These are phyloP conservation scores for Fusarium sp. DNA, from an alignment of 2,329 filamentous ascomycete species.

Conservation along the genomic window DNA sequence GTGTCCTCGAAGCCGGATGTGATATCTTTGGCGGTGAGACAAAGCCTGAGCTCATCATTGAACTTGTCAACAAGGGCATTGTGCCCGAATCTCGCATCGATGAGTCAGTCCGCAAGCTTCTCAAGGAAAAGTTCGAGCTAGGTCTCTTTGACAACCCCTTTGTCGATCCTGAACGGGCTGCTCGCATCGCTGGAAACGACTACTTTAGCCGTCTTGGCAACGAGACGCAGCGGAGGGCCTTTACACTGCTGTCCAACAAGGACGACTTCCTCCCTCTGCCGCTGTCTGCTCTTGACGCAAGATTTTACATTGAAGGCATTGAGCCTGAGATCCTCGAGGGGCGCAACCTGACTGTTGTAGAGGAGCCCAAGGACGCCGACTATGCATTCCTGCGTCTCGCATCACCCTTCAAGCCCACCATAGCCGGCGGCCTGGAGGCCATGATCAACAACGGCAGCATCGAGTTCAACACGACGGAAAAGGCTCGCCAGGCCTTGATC, in stretches of 20 bases:
- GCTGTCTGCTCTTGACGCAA: conserved; percentile 10
- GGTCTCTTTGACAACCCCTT: conserved; percentile 63
- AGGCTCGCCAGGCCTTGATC: conserved; percentile 45
- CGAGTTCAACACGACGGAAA: conserved; percentile 49
- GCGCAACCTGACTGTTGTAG: conserved; percentile 47
- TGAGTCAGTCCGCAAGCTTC: conserved; percentile 55
- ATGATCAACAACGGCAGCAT: conserved; percentile 53
- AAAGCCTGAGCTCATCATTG: conserved; percentile 56
- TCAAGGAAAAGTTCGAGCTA: conserved; percentile 60
- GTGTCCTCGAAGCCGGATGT: conserved; percentile 59
- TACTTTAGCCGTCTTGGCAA: conserved; percentile 50
- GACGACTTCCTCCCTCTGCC: conserved; percentile 37
- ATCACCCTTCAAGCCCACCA: conserved; percentile 49
- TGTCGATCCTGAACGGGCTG: conserved; percentile 51
- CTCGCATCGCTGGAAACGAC: conserved; percentile 53
- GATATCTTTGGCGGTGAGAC: conserved; percentile 63
- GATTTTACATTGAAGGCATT: conserved; percentile 40
- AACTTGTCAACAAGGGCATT: conserved; percentile 55
- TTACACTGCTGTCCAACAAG: conserved; percentile 44
- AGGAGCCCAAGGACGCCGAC: conserved; percentile 52
- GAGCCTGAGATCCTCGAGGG: conserved; percentile 25
- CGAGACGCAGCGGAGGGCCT: conserved; percentile 43
- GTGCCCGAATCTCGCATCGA: conserved; percentile 55
- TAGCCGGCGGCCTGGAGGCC: conserved; percentile 50
- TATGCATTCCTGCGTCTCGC: conserved; percentile 52